Conservation (phyloP, 163 green algal genomes). For the Scenedesmus sp. region DNA sequence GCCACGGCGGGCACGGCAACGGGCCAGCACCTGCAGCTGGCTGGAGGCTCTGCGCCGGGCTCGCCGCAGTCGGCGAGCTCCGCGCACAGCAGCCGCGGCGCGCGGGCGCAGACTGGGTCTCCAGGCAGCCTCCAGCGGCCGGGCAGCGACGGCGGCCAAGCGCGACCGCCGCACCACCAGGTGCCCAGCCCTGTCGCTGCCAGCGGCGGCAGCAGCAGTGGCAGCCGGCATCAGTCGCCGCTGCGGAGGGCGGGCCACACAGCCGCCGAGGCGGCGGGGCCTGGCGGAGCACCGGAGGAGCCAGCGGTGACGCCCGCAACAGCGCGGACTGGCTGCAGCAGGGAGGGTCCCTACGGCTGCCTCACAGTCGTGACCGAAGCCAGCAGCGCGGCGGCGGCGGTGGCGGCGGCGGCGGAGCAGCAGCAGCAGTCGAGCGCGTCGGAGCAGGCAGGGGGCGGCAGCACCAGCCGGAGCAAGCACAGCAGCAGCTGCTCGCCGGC, state of each 20-base stretch:
- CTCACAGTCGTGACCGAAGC: no score
- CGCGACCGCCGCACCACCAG: slow-evolving; percentile 18
- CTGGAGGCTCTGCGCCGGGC: no score
- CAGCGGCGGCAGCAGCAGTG: slow-evolving; percentile 9
- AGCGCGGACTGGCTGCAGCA: background rate
- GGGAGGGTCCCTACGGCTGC: no score
- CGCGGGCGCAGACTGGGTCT: background rate
- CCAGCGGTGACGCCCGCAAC: background rate
- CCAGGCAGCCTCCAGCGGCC: background rate
- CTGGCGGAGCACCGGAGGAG: background rate
- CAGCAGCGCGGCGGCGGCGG: slow-evolving; percentile 5
- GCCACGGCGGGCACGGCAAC: background rate
- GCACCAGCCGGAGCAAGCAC: slow-evolving; percentile 16
- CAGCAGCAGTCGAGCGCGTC: background rate
- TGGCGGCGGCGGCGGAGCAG: background rate
- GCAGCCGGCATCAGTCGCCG: background rate
- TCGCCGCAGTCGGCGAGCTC: background rate
- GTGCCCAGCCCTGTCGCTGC: slow-evolving; percentile 5
- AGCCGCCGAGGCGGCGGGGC: background rate
- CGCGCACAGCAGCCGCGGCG: background rate
- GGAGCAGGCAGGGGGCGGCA: slow-evolving; percentile 13
- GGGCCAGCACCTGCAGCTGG: slow-evolving; percentile 20
- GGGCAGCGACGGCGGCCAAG: background rate
- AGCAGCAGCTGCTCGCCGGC: background rate
- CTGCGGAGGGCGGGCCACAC: background rate